phyloP scores from a whole-genome alignment of 2,329 filamentous ascomycete species.

The Hypoxylon sp. region DNA sequence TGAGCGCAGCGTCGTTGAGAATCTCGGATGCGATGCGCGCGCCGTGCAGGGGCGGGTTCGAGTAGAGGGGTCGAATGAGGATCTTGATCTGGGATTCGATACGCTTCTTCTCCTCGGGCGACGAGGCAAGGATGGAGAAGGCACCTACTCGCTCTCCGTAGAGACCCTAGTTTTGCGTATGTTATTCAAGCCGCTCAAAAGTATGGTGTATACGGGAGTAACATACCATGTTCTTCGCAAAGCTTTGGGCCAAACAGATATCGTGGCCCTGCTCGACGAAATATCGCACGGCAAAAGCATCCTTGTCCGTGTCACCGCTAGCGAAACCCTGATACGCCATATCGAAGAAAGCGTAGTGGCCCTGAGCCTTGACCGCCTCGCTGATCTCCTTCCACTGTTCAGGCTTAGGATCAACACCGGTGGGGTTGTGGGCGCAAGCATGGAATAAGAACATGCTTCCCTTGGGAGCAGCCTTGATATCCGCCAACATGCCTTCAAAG shows the following conservation, averaged over 20 bases:
- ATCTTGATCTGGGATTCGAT: constrained; percentile 99
- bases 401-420: constrained; percentile 91
- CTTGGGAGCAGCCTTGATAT: constrained; percentile 90
- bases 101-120: constrained; percentile 92
- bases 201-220: constrained; percentile 10
- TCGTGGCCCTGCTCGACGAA: constrained; percentile 95
- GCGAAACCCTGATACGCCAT: constrained; percentile 99
- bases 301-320: constrained; percentile 89
- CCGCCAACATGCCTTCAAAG: constrained; percentile 92
- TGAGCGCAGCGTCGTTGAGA: constrained; percentile 85
- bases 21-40: constrained; percentile 94
- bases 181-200: not conserved
- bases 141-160: constrained; percentile 98
- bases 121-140: constrained; percentile 91
- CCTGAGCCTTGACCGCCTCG: constrained; percentile 85
- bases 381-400: constrained; percentile 96
- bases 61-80: constrained; percentile 95
- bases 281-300: constrained; percentile 93
- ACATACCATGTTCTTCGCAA: constrained; percentile 98
- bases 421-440: constrained; percentile 98
- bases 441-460: constrained; percentile 94
- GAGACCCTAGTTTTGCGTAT: constrained; percentile 75
- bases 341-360: constrained; percentile 97
- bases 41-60: constrained; percentile 96
- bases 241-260: constrained; percentile 90